phyloP scores from a whole-genome alignment of 345 rosid species.

The Brassica rapa region DNA sequence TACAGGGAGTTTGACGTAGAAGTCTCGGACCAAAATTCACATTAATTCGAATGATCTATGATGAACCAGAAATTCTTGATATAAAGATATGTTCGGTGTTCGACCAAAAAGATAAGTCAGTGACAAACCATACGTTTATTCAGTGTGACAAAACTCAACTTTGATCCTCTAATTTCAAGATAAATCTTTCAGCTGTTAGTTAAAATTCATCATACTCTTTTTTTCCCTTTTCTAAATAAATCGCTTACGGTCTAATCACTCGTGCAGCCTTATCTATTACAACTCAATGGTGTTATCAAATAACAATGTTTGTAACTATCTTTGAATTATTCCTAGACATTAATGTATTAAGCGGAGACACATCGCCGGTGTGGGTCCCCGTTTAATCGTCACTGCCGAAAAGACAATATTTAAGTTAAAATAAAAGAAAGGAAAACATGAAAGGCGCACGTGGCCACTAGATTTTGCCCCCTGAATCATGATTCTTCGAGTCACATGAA shows the following conservation, averaged over 20 bases:
- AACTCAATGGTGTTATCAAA: background rate
- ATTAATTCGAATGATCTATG: background rate
- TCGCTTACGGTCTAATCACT: slow-evolving; percentile 18
- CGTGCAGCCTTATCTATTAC: slow-evolving; percentile 34
- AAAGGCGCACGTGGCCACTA: slow-evolving; percentile 40
- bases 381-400: background rate
- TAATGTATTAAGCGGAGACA: slow-evolving; percentile 29
- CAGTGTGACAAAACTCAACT: background rate
- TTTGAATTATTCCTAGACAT: background rate
- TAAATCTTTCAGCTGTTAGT: background rate
- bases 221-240: no score
- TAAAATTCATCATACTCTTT: no score
- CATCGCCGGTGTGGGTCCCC: slow-evolving; percentile 25
- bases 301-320: background rate
- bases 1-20: background rate
- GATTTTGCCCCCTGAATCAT: slow-evolving; percentile 15
- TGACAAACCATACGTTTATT: background rate
- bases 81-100: background rate
- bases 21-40: background rate
- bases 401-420: slow-evolving; percentile 10
- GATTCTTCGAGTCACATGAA: slow-evolving; percentile 30
- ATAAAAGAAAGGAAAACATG: background rate
- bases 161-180: background rate
- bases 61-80: background rate
- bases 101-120: background rate